These are phyloP conservation scores for Artomyces pyxidatus DNA, from an alignment of 768 basidiomycete genomes.

Conservation along the genomic window DNA sequence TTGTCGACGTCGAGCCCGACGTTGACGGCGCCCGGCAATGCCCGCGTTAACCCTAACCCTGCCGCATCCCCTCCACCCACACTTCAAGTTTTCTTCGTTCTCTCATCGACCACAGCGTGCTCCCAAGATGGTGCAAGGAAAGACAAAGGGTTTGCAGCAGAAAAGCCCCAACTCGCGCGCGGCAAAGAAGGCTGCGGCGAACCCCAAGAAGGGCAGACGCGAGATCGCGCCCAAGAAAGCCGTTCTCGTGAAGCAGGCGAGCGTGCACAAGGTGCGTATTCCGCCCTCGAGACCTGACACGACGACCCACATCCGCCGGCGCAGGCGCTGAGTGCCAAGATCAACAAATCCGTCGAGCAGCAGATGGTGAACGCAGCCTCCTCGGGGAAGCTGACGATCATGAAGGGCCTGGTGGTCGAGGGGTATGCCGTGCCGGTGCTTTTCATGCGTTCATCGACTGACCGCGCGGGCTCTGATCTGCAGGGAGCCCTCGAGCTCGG, in stretches of 20 bases:
- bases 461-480: too few species aligned
- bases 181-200: conserved; percentile 57
- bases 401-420: conserved; percentile 60
- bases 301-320: not conserved
- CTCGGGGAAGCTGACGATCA: conserved; percentile 84
- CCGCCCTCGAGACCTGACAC: not conserved
- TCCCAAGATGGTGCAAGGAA: conserved; percentile 70
- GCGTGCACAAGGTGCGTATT: conserved; percentile 65
- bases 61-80: too few species aligned
- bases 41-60: conserved; percentile 11
- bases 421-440: conserved; percentile 18
- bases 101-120: not conserved
- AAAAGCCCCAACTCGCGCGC: conserved; percentile 49
- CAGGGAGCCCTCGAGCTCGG: too few species aligned
- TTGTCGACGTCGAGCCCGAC: not conserved
- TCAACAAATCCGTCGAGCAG: conserved; percentile 84
- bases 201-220: conserved; percentile 72
- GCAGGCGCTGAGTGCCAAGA: conserved; percentile 81
- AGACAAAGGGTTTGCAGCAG: conserved; percentile 64
- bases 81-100: not conserved
- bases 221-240: conserved; percentile 79
- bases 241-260: conserved; percentile 59
- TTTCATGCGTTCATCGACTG: too few species aligned
- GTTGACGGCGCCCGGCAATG: not conserved
- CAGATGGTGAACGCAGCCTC: conserved; percentile 90